Evolutionary conservation across 495 filamentous ascomycete genomes (phyloP), one percentile per base, ranked within the genome.

Genomic region (Aspergillus ostianus): DNA sequence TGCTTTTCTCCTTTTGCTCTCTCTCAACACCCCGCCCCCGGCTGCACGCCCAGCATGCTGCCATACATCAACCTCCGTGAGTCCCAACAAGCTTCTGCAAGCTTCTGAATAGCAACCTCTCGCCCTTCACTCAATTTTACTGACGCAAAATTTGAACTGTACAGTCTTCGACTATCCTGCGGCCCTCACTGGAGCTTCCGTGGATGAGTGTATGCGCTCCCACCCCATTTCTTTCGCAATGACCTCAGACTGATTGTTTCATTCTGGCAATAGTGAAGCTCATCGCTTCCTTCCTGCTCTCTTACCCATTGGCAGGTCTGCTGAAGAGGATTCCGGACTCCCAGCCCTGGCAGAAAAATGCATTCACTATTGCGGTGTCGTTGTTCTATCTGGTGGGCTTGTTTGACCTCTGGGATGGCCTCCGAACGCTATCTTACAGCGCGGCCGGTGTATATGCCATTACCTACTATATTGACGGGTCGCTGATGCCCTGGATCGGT

Each of bases 401-500:
- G n/a, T 98, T 96, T 75, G 90, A 93, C 64, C 82, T 98, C 54
- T 98, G 95, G 94, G 78, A 77, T 74, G 94, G 94, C 47, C 74
- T 95, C 26, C 82, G 84, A 29, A 96, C 92, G 1, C 73, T 98
- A 19, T 68, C 91, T 36, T 85, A 95, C 65, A 90, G 88, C 66
- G 84, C 94, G 0, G 83, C 79, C 21, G 93, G 84, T 41, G 83
- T 90, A 30, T 98, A 98, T 70, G 77, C 81, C 56, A 96, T 98
- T 64, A 88, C 94, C 53, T 82, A 85, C 64, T 94, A 89, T 69
- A 77, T 98, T 19, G 81, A 90, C 52, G 91, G 91, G n/a, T 90
- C 91, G 4, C 90, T 92, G 73, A 98, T 98, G 94, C 95, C 95
- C 77, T 98, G 94, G 94, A 84, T 97, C 47, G 92, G 86, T 49